Conservation (phyloP, 495 filamentous ascomycete genomes). For the Beverwykella pulmonaria region DNA sequence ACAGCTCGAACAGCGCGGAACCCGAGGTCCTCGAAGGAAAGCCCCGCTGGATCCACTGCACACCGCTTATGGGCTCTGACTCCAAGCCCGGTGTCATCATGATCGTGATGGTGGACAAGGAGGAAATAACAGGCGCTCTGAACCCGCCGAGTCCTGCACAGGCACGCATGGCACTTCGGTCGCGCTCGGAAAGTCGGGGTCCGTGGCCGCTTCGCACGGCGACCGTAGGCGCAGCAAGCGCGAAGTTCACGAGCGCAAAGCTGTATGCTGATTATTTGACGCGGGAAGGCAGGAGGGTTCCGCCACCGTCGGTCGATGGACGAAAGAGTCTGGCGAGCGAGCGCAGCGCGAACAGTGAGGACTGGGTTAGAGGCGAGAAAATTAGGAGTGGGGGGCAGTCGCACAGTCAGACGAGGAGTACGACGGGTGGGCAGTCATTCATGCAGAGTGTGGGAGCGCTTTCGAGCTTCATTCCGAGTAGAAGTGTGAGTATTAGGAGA, state of each 20-base stretch:
- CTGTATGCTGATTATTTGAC: conserved; percentile 46
- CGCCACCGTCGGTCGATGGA: neutral
- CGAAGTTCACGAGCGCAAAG: conserved; percentile 36
- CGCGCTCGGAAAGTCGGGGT: neutral
- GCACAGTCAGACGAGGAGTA: too few species aligned
- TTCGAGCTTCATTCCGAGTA: too few species aligned
- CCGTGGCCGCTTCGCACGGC: conserved; percentile 22
- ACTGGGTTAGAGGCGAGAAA: too few species aligned
- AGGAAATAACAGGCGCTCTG: conserved; percentile 41
- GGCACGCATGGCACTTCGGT: neutral
- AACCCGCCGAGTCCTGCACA: conserved; percentile 3
- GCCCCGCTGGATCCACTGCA: conserved; percentile 64
- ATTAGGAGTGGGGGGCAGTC: too few species aligned
- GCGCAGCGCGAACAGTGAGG: neutral
- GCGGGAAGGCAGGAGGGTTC: conserved; percentile 19
- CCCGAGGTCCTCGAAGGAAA: conserved; percentile 31
- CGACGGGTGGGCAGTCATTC: too few species aligned
- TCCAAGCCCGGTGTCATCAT: conserved; percentile 66
- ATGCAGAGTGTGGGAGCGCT: too few species aligned
- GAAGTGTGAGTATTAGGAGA: too few species aligned
- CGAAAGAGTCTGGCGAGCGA: neutral
- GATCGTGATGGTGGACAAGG: conserved; percentile 62
- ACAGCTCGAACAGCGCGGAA: neutral
- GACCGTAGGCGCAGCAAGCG: conserved; percentile 9
- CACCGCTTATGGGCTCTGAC: conserved; percentile 60